A percentile compares a stretch with the other conserved stretches of the same genome.
These are phyloP conservation scores for Helotiales sp. DNA, from an alignment of 2,329 filamentous ascomycete genomes.

Conservation along the genomic window DNA sequence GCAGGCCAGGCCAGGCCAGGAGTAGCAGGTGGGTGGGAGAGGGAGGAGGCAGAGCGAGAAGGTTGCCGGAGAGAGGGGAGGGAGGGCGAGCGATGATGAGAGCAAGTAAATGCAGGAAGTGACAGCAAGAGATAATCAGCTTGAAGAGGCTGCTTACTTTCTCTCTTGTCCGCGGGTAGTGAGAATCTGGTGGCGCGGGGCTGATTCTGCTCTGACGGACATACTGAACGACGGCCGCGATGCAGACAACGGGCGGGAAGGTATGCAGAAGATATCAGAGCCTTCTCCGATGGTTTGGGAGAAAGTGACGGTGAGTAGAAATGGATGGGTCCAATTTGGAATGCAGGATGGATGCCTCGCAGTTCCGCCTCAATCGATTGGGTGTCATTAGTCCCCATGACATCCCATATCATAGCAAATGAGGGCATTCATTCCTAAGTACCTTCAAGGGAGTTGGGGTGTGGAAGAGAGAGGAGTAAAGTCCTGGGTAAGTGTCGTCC, in stretches of 20 bases:
- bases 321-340: neutral
- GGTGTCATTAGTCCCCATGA: neutral
- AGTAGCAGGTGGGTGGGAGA: conserved; percentile 11
- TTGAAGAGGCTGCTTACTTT: conserved; percentile 4
- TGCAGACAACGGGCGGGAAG: neutral
- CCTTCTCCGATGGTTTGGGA: neutral
- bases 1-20: conserved; percentile 2
- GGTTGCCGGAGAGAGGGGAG: neutral
- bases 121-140: neutral
- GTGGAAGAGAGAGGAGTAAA: neutral
- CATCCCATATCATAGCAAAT: neutral
- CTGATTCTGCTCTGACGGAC: neutral
- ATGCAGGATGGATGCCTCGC: neutral
- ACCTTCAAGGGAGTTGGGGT: neutral
- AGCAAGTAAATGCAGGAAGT: neutral
- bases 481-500: neutral
- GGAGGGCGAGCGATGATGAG: neutral
- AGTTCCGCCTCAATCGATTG: neutral
- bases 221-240: neutral
- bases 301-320: neutral
- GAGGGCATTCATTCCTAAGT: neutral
- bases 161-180: neutral
- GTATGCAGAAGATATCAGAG: neutral
- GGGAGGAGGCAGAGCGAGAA: neutral
- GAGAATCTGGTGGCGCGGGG: neutral